Evolutionary conservation across 1,139 yeast genomes (phyloP).

Genomic region (Candida tropicalis): DNA sequence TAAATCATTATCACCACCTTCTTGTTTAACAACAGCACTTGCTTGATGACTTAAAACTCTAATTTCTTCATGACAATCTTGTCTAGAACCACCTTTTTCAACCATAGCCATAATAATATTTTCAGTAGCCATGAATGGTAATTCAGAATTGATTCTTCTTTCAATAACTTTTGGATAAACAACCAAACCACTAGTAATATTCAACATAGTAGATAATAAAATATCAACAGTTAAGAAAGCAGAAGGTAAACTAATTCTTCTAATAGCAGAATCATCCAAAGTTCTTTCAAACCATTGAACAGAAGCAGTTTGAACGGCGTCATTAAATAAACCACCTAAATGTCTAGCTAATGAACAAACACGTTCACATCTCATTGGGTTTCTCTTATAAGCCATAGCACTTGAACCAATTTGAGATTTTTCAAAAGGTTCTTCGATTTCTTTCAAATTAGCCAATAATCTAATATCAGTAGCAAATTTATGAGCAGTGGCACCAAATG

Average conservation of each 20-base stretch:
- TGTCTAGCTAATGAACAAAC: constrained; percentile 97
- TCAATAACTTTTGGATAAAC: constrained; percentile 98
- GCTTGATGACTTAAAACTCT: constrained; percentile 98
- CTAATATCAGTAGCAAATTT: constrained; percentile 98
- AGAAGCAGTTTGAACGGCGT: constrained; percentile 94
- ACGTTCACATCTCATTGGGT: constrained; percentile 99
- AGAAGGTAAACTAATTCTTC: constrained; percentile 95
- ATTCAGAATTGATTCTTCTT: constrained; percentile 91
- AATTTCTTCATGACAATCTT: constrained; percentile 97
- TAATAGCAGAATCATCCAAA: constrained; percentile 95
- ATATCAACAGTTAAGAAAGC: constrained; percentile 97
- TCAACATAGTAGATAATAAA: constrained; percentile 82
- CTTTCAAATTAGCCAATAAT: constrained; percentile 93
- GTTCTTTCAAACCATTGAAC: constrained; percentile 99
- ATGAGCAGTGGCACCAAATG: constrained; percentile 94
- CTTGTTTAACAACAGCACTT: constrained; percentile 93
- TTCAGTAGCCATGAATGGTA: constrained; percentile 99
- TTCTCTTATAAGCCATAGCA: constrained; percentile 99
- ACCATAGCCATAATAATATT: constrained; percentile 99
- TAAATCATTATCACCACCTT: constrained; percentile 98
- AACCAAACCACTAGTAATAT: constrained; percentile 92
- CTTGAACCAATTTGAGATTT: constrained; percentile 96
- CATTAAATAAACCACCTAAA: constrained; percentile 86
- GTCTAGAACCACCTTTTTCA: constrained; percentile 96
- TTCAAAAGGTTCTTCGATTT: constrained; percentile 97